Base-by-base conservation (phyloP, 306 rosid species). In the Casuarina equisetifolia region DNA sequence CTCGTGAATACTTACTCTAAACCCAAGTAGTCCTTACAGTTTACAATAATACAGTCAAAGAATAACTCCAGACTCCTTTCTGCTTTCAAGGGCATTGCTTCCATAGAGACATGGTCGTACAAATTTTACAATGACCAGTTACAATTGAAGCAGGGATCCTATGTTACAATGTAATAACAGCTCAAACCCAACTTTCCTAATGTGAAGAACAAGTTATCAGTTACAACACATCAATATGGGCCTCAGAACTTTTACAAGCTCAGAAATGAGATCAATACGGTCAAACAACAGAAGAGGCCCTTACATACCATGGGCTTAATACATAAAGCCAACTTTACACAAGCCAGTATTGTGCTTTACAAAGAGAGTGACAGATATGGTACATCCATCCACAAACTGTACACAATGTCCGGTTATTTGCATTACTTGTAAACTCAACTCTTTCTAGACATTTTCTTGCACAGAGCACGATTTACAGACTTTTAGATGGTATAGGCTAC, bases 261-360 rank as follows among this genome's bases (percentile, higher is more conserved):
- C 78, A 44, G 17, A 15, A 46, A 6, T 42, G 59, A 49, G 66
- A 64, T 78, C 73, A 58, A 49, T 54, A 72, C 70, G 67, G 68
- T 48, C 36, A 40, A 70, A 64, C 71, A 63, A 67, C 72, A 62
- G 9, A 64, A 75, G 15, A 51, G 73, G 76, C 72, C 50, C 16
- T 62, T 76, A 80, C 87, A 84, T 58, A 20, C 16, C 57, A 42
- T 13, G 72, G 51, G 67, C 77, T 73, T 76, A 72, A 73, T 72
- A 80, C 81, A 84, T 39, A 36, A 76, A 72, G 20, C 17, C 17
- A 68, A 54, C 39, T 49, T 74, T 50, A 49, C 74, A 81, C 75
- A 51, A 50, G 63, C 50, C 71, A 38, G 57, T 46, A 46, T 39
- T 76, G 45, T 32, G 42, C 45, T 58, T 64, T 51, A 73, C 68